A percentile compares a stretch with the other conserved stretches of the same genome.
Evolutionary conservation across 345 rosid species (phyloP).

Genomic region (Trapa incisa): DNA sequence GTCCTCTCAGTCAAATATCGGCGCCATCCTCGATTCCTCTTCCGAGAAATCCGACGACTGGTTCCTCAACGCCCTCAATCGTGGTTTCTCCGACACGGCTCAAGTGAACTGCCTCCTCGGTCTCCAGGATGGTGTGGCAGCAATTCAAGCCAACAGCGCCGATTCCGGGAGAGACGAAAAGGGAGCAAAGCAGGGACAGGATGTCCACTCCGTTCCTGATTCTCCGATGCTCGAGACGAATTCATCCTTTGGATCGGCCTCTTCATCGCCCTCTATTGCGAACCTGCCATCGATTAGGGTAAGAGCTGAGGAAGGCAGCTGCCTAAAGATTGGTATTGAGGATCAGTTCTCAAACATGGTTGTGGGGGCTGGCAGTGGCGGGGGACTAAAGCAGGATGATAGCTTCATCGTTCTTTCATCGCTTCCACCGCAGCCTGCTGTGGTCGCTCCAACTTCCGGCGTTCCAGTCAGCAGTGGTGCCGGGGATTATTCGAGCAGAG

Average conservation of each 20-base stretch:
- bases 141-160: slow-evolving; percentile 2
- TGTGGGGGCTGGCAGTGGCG: slow-evolving; percentile 19
- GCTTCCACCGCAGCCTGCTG: slow-evolving; percentile 31
- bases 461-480: slow-evolving; percentile 23
- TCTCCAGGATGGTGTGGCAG: slow-evolving; percentile 37
- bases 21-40: slow-evolving; percentile 46
- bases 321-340: slow-evolving; percentile 58
- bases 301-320: slow-evolving; percentile 45
- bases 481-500: slow-evolving; percentile 43
- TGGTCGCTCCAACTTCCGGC: slow-evolving; percentile 27
- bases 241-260: slow-evolving; percentile 89
- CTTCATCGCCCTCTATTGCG: slow-evolving; percentile 73
- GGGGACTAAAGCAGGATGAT: slow-evolving; percentile 39
- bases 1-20: slow-evolving; percentile 52
- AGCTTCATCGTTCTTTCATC: slow-evolving; percentile 40
- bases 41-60: slow-evolving; percentile 67
- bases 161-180: slow-evolving; percentile 15
- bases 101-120: slow-evolving; percentile 68
- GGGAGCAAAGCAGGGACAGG: slow-evolving; percentile 38
- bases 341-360: slow-evolving; percentile 67
- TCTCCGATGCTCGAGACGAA: slow-evolving; percentile 85
- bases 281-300: slow-evolving; percentile 83
- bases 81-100: slow-evolving; percentile 69
- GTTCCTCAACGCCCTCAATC: slow-evolving; percentile 74
- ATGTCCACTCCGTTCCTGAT: slow-evolving; percentile 83